Base-by-base conservation (phyloP, 1,139 yeast species). In the Magnusiomyces magnusii region DNA sequence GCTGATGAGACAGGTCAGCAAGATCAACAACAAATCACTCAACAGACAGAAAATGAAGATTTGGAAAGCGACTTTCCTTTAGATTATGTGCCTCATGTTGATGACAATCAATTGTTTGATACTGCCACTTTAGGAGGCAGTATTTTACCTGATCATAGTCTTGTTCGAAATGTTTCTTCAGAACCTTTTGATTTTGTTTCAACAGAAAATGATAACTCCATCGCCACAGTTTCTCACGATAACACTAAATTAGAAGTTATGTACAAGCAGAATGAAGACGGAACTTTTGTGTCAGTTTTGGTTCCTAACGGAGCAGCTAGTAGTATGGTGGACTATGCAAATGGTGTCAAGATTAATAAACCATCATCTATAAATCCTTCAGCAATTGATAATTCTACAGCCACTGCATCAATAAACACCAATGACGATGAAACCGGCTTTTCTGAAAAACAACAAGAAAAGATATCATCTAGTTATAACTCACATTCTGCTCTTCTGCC, bases 21-120 rank as follows among this genome's bases (percentile, higher is more conserved):
- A 13, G 36, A 31, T 31, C 13, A 7, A 7, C 36, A 39, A 10
- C 17, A 31, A 31, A 13, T 31, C 36, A 31, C 36, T 31, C 36
- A 31, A 31, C 10, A 7, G 36, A 31, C 7, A 9, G 56, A 62
- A 52, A 62, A 63, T 41, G 62, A 61, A 10, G 67, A 63, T 9
- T 59, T 63, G 7, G 66, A 65, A 7, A 64, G 68, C 47, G 72
- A 69, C 58, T 69, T 69, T 57, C 72, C 71, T 15, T 62, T 69
- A 39, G 72, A 69, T 57, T 69, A 69, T 60, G 61, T 68, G 21
- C 64, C 60, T 10, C 62, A 58, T 3, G 59, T 60, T 19, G 59
- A 59, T 3, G 39, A 50, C 15, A n/a, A 50, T 21, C 25, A 27
- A 21, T 15, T 19, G n/a, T 28, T 34, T 7, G 39, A 2, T 15